A percentile compares a stretch with the other conserved stretches of the same genome.
Conservation (phyloP, 2,329 filamentous ascomycete species). For the Westerdykella ornata region DNA sequence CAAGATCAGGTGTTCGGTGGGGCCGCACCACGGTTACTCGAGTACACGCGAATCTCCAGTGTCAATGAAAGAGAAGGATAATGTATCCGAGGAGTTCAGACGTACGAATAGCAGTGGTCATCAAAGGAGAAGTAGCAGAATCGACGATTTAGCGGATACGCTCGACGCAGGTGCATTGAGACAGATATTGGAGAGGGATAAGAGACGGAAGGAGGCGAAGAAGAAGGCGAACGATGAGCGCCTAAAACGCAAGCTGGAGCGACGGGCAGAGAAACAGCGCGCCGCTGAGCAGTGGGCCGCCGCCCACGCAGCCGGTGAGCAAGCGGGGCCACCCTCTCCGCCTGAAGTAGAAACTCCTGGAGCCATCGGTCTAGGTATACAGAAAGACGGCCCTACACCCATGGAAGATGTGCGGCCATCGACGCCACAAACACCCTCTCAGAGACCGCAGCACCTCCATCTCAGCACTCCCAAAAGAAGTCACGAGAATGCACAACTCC, state of each 20-base stretch:
- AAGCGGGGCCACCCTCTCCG: conserved; percentile 50
- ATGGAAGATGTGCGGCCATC: conserved; percentile 45
- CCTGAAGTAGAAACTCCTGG: conserved; percentile 45
- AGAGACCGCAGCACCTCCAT: conserved; percentile 4
- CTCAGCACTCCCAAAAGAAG: conserved; percentile 12
- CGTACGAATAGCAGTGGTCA: conserved; percentile 46
- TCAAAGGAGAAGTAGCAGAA: conserved; percentile 52
- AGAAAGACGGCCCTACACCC: conserved; percentile 52
- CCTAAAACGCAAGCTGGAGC: conserved; percentile 57
- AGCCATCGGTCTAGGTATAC: conserved; percentile 49
- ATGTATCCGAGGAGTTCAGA: conserved; percentile 47
- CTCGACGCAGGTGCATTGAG: conserved; percentile 77
- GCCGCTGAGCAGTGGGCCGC: conserved; percentile 57
- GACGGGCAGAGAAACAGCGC: conserved; percentile 57
- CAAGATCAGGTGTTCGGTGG: conserved; percentile 66
- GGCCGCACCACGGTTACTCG: conserved; percentile 51
- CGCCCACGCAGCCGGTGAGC: conserved; percentile 49
- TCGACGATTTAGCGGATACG: conserved; percentile 70
- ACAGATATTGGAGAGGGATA: conserved; percentile 84
- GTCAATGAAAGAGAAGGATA: conserved; percentile 44
- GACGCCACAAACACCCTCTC: conserved; percentile 21
- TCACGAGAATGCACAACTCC: conserved; percentile 21
- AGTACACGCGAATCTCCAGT: conserved; percentile 28
- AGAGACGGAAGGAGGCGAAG: conserved; percentile 70
- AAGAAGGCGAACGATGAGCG: conserved; percentile 60